These are phyloP conservation scores for Wallacemonas collosoma DNA, from an alignment of 208 protist species.

Conservation along the genomic window DNA sequence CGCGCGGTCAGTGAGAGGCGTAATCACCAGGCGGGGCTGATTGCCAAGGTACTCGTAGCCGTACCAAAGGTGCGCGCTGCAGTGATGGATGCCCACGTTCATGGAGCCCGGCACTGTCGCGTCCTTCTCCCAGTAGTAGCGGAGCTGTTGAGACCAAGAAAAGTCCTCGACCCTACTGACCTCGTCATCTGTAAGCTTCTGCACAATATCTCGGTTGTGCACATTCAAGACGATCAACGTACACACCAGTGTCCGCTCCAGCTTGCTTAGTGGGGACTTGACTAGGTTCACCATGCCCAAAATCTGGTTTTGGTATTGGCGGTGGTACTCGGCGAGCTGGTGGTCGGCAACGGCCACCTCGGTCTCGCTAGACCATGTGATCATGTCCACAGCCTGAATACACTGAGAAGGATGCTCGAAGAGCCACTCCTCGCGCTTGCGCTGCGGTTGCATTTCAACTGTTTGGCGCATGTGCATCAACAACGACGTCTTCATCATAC, in stretches of 20 bases:
- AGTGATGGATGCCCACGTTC: constrained; percentile 90
- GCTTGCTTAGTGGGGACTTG: constrained; percentile 78
- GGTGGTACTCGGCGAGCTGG: constrained; percentile 67
- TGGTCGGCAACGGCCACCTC: constrained; percentile 75
- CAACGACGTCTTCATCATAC: constrained; percentile 92
- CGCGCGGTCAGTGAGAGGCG: constrained; percentile 96
- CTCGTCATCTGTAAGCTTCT: constrained; percentile 58
- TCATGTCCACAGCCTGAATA: constrained; percentile 94
- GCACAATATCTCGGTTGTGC: constrained; percentile 96
- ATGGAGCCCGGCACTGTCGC: constrained; percentile 36
- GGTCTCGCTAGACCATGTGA: constrained; percentile 93
- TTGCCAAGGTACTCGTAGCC: constrained; percentile 98
- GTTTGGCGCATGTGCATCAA: constrained; percentile 87
- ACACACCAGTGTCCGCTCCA: constrained; percentile 92
- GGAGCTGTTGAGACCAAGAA: constrained; percentile 93
- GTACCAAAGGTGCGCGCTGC: constrained; percentile 91
- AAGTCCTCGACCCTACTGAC: constrained; percentile 84
- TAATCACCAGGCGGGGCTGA: constrained; percentile 96
- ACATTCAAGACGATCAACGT: constrained; percentile 97
- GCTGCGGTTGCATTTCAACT: constrained; percentile 68
- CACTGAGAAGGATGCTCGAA: constrained; percentile 94
- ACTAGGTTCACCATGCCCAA: constrained; percentile 91
- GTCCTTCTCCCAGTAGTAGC: constrained; percentile 94
- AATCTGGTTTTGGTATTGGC: constrained; percentile 86
- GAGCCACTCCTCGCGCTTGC: constrained; percentile 90